Percentiles rank a stretch among this genome's conserved stretches.
Conservation (phyloP, 2,329 filamentous ascomycete species). For the Incumbomyces delicatus region DNA sequence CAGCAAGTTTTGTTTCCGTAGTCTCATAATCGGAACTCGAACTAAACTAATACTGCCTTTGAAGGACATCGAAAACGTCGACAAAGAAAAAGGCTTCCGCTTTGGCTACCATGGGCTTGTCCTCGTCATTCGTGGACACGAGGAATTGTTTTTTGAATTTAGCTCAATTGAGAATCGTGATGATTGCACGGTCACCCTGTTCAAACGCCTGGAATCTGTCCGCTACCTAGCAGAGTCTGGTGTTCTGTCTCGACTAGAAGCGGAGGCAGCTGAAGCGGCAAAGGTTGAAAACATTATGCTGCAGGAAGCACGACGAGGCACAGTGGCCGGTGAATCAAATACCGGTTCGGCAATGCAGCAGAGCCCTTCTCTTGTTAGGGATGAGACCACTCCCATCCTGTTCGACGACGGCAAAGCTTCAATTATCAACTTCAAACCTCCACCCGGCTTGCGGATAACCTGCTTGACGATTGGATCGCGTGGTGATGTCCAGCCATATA, state of each 20-base stretch:
- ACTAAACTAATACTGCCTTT: conserved; percentile 89
- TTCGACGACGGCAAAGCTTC: conserved; percentile 87
- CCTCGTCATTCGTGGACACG: conserved; percentile 84
- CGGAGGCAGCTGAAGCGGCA: conserved; percentile 62
- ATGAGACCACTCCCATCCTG: conserved; percentile 59
- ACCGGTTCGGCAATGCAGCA: conserved; percentile 21
- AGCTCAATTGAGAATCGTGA: conserved; percentile 66
- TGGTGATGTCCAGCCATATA: conserved; percentile 95
- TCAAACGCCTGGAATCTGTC: conserved; percentile 64
- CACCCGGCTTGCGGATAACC: conserved; percentile 68
- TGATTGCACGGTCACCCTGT: conserved; percentile 74
- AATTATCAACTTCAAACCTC: conserved; percentile 82
- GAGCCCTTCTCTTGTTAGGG: conserved; percentile 9
- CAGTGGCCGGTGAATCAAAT: conserved; percentile 21
- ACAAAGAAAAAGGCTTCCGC: conserved; percentile 90
- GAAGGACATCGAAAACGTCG: conserved; percentile 82
- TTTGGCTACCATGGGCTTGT: conserved; percentile 86
- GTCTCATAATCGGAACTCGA: conserved; percentile 74
- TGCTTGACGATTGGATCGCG: conserved; percentile 93
- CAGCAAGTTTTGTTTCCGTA: conserved; percentile 83
- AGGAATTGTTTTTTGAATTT: conserved; percentile 96
- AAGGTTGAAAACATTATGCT: conserved; percentile 67
- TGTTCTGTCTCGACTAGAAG: conserved; percentile 56
- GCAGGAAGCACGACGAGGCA: conserved; percentile 56
- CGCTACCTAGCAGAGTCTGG: conserved; percentile 62